Conservation (phyloP, 1,139 yeast genomes). For the Wickerhamomyces sp. region DNA sequence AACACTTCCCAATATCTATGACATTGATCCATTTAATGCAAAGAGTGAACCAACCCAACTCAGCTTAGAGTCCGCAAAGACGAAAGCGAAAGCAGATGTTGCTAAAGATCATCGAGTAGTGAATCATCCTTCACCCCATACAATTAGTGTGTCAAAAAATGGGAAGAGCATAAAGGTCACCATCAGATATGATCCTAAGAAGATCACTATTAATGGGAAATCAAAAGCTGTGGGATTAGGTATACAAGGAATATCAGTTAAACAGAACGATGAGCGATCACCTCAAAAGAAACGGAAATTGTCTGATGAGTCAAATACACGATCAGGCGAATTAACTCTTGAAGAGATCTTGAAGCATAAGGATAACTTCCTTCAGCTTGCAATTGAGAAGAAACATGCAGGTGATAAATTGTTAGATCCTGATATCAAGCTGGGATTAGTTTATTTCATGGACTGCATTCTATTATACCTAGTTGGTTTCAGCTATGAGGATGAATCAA, state of each 20-base stretch:
- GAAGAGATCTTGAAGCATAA: conserved; percentile 4
- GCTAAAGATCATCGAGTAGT: no score
- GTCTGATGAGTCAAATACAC: background rate
- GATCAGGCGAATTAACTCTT: background rate
- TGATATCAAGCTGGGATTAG: conserved; percentile 4
- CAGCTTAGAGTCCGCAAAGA: background rate
- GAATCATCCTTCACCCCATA: no score
- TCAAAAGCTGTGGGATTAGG: background rate
- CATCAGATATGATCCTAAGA: no score
- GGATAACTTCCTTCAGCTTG: conserved; percentile 9
- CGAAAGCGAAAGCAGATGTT: background rate
- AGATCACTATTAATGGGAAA: no score
- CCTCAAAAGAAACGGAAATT: background rate
- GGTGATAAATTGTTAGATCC: conserved; percentile 12
- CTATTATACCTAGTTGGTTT: conserved; percentile 19
- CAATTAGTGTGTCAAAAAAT: no score
- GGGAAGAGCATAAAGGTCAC: no score
- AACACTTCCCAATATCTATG: conserved; percentile 17
- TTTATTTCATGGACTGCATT: conserved; percentile 16
- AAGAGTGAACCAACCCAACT: background rate
- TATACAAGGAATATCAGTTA: background rate
- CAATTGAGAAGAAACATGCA: conserved; percentile 16
- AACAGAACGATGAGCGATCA: background rate
- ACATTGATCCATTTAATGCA: background rate
- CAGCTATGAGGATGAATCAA: conserved; percentile 16